A percentile compares a stretch with the other conserved stretches of the same genome.
These are phyloP conservation scores for Fusarium pseudocircinatum DNA, from an alignment of 2,329 filamentous ascomycete genomes.

Conservation along the genomic window DNA sequence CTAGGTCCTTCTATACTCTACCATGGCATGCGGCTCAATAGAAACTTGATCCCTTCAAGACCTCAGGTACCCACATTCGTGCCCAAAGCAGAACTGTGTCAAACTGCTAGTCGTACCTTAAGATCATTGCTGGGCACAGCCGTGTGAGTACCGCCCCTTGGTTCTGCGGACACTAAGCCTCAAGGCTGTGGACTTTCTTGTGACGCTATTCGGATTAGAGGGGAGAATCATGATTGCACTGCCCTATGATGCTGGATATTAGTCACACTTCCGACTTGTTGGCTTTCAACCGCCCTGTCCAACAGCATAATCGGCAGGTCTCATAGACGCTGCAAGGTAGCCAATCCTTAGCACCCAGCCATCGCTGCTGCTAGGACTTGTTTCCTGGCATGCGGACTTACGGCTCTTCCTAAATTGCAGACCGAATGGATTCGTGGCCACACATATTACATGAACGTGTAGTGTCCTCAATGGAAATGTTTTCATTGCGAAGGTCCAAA, in stretches of 20 bases:
- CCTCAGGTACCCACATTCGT: slow-evolving; percentile 15
- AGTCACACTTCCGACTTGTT: neutral
- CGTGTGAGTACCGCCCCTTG: neutral
- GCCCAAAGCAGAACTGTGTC: neutral
- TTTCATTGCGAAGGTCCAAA: neutral
- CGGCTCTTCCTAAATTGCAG: neutral
- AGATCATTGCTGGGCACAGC: neutral
- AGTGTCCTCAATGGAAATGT: neutral
- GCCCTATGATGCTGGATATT: neutral
- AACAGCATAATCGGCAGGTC: neutral
- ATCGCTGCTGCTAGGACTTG: neutral
- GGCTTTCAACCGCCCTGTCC: neutral
- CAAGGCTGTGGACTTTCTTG: neutral
- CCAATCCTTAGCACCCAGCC: neutral
- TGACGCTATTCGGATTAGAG: neutral
- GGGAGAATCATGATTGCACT: neutral
- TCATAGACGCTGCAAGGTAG: neutral
- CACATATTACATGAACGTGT: neutral
- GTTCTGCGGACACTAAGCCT: neutral
- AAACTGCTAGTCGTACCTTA: neutral
- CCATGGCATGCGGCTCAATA: slow-evolving; percentile 21
- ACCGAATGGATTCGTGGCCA: neutral
- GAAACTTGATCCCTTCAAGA: neutral
- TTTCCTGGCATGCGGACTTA: neutral
- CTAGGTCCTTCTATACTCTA: slow-evolving; percentile 18